Evolutionary conservation across 169 alveolate genomes (phyloP).

Genomic region (Plasmodium coatneyi): DNA sequence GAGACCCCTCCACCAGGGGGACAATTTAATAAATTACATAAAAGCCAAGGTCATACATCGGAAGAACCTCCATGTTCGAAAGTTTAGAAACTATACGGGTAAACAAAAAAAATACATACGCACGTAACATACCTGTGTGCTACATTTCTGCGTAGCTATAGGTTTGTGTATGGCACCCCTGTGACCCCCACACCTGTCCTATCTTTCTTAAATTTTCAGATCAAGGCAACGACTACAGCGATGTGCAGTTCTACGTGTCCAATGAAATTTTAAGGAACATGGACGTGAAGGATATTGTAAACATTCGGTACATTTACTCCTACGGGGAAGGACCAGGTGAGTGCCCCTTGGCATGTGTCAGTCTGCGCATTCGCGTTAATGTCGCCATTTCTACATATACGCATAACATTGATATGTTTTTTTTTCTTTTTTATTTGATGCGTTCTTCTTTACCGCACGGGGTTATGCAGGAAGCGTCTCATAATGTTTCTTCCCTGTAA

Average conservation of each 20-base stretch:
- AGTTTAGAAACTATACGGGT: constrained; percentile 35
- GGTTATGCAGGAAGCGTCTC: neutral
- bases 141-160: neutral
- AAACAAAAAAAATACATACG: constrained; percentile 1
- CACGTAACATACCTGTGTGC: neutral
- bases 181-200: neutral
- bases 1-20: neutral
- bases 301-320: constrained; percentile 61
- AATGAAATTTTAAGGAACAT: constrained; percentile 35
- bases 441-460: neutral
- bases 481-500: neutral
- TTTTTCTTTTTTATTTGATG: neutral
- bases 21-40: constrained; percentile 32
- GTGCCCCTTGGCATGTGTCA: neutral
- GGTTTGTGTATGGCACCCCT: neutral
- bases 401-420: neutral
- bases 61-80: neutral
- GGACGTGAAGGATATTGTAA: constrained; percentile 47
- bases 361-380: neutral
- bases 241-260: constrained; percentile 55
- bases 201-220: neutral
- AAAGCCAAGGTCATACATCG: constrained; percentile 48
- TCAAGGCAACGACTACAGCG: constrained; percentile 20
- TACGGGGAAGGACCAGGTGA: constrained; percentile 24
- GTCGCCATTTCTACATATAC: neutral